Evolutionary conservation across 768 basidiomycete genomes (phyloP), one percentile per base, ranked within the genome.

Genomic region (Termitomyces sp.): DNA sequence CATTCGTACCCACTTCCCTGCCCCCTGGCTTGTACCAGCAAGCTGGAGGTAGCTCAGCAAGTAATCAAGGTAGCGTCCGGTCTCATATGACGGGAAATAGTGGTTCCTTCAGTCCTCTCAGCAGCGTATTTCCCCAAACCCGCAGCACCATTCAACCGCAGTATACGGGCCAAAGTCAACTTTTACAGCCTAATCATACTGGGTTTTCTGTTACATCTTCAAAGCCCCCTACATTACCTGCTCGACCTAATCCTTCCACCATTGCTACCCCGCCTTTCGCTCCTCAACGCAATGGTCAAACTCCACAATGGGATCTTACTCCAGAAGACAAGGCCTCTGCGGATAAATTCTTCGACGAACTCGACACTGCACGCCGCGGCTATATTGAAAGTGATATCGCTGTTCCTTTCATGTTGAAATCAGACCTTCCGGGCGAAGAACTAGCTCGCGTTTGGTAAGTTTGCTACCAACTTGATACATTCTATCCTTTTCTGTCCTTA

Each of bases 331-430:
- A 97, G 69, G 81, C 85, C 1, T 79, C 74, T 20, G 76, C 90
- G 1, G 95, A 98, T 71, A 75, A 74, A 12, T 87, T 86, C 73
- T 99, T 98, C 68, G 85, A 89, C 57, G 77, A 76, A n/a, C 79
- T 98, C 39, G 97, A 99, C 70, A 71, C 80, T 16, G 79, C 82
- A 61, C 85, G 81, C 62, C 81, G 75, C 58, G 95, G 94, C 0
- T 91, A 79, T 67, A 89, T 98, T 20, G 94, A 95, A 68, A 95
- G 95, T 8, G 93, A 96, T 58, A 85, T 93, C 34, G 97, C 94
- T 8, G 97, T 97, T 5, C 93, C 93, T 3, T 98, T 98, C 73
- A 90, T 99, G 88, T 70, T 96, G 58, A 87, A 94, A 72, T 95
- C 93, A 33, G 87, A 90, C 46, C 74, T 99, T 46, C 80, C 87